A percentile compares a stretch with the other conserved stretches of the same genome.
These are phyloP conservation scores for Eustoma russellianum DNA, from an alignment of 257 asterid genomes.

Conservation along the genomic window DNA sequence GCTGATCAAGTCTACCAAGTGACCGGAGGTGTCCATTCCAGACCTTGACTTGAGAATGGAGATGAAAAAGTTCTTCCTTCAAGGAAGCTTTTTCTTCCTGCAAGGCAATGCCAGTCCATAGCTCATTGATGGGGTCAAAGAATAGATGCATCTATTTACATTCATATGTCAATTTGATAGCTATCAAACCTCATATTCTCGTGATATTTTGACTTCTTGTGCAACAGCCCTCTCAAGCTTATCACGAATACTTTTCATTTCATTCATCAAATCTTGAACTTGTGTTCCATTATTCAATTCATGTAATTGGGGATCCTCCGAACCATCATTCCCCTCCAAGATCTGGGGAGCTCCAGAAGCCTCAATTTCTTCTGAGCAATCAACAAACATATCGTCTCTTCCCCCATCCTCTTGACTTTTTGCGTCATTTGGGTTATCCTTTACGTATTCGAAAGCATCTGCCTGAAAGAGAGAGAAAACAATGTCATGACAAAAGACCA, in stretches of 20 bases:
- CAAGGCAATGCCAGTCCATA: constrained; percentile 17
- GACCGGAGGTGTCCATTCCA: constrained; percentile 21
- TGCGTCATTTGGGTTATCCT: constrained; percentile 25
- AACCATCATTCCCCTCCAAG: constrained; percentile 43
- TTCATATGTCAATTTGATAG: constrained; percentile 9
- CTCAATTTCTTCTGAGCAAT: constrained; percentile 91
- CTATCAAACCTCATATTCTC: constrained; percentile 49
- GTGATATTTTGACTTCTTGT: constrained; percentile 42
- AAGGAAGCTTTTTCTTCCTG: constrained; percentile 58
- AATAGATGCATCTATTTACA: background rate
- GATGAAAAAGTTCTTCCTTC: constrained; percentile 36
- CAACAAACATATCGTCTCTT: constrained; percentile 85
- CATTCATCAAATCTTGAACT: constrained; percentile 37
- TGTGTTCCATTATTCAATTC: constrained; percentile 40
- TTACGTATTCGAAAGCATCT: constrained; percentile 21
- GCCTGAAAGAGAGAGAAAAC: constrained; percentile 4
- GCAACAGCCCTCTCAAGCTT: constrained; percentile 42
- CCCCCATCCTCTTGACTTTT: constrained; percentile 52
- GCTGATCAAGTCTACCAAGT: constrained; percentile 21
- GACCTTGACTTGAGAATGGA: constrained; percentile 36
- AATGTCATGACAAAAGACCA: background rate
- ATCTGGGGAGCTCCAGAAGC: constrained; percentile 47
- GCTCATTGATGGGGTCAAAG: constrained; percentile 3
- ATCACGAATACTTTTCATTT: constrained; percentile 48
- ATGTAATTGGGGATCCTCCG: constrained; percentile 26